Conservation (phyloP, 2,329 filamentous ascomycete genomes). For the Pseudogymnoascus sp. region DNA sequence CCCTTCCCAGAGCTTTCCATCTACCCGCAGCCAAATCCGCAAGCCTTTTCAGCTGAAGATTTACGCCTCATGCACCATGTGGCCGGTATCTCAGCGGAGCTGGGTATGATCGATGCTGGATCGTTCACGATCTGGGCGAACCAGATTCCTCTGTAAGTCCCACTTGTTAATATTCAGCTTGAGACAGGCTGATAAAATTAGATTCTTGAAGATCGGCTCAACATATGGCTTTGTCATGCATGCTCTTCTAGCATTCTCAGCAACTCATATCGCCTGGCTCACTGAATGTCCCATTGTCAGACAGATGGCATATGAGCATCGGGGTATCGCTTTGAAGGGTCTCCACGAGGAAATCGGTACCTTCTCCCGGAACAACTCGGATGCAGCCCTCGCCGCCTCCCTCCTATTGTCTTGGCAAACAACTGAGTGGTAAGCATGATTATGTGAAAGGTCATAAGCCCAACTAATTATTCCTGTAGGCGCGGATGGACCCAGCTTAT, state of each 20-base stretch:
- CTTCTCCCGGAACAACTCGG: constrained; percentile 80
- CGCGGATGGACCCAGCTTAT: constrained; percentile 88
- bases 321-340: constrained; percentile 76
- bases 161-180: constrained; percentile 14
- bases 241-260: constrained; percentile 85
- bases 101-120: constrained; percentile 68
- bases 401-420: constrained; percentile 93
- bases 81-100: constrained; percentile 74
- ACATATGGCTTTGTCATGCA: constrained; percentile 89
- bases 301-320: constrained; percentile 84
- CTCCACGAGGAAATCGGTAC: constrained; percentile 78
- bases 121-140: constrained; percentile 88
- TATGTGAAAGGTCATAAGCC: constrained; percentile 21
- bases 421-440: constrained; percentile 73
- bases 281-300: constrained; percentile 79
- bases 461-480: constrained; percentile 47
- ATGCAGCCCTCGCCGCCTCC: constrained; percentile 86
- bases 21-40: constrained; percentile 66
- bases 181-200: constrained; percentile 34
- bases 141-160: constrained; percentile 79
- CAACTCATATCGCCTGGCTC: constrained; percentile 85
- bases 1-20: constrained; percentile 77
- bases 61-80: constrained; percentile 87
- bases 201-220: constrained; percentile 75
- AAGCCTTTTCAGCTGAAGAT: constrained; percentile 67